Evolutionary conservation across 768 basidiomycete species (phyloP), one percentile per base, ranked within the genome.

Genomic region (Leccinum olivaceopallidum): DNA sequence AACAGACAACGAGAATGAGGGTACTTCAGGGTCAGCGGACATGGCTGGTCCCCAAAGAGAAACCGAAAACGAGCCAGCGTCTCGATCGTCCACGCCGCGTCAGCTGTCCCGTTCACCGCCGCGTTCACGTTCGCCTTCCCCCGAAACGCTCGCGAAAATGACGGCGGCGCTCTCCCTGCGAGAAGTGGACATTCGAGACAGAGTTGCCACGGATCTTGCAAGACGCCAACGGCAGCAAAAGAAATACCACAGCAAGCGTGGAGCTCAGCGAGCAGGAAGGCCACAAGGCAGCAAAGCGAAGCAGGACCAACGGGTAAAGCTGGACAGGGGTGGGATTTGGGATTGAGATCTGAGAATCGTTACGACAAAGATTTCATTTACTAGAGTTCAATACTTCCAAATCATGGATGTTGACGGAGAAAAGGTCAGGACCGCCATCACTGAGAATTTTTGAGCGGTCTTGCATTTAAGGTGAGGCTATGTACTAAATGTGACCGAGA

Each of bases 211-310:
- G 12, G 86, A 93, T 65, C 75, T 92, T 20, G 74, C 79, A 3
- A 87, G 84, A 68, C 86, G 85, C 4, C 80, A 83, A 20, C 83
- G 83, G 60, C 82, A 90, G 66, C 82, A 89, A 68, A 81, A 83
- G 59, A 92, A 91, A 71, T 84, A 90, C 70, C 94, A 95, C 76
- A 85, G 90, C 1, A 91, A 88, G 73, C 83, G 86, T 62, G 80
- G 82, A 7, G 80, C 80, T 4, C 81, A 83, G 57, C 79, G 85
- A 58, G 83, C 80, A 30, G 90, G 90, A 26, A 79, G 91, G 42
- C 78, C 85, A 24, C 85, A 87, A 64, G 94, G 94, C 22, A 93
- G 90, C 71, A 95, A 95, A 71, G 87, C 87, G 57, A 95, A 93
- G 76, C 85, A 87, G 69, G 90, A 94, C 67, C 82, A 75, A 32